Conservation (phyloP, 2,329 filamentous ascomycete species). For the Alternaria panax region DNA sequence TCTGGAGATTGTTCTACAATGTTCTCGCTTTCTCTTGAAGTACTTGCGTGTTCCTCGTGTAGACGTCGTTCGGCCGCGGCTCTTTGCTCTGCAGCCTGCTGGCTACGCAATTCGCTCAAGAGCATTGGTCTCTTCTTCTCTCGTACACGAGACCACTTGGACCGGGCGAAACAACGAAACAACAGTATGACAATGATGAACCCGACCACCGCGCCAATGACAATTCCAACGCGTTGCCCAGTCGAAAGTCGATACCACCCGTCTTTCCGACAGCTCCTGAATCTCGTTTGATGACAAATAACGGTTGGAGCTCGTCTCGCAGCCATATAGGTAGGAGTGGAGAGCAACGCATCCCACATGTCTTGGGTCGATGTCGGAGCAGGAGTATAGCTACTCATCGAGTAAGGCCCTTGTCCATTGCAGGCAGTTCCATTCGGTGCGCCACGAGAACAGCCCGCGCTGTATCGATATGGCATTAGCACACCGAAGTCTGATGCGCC, state of each 20-base stretch:
- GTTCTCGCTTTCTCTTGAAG: background rate
- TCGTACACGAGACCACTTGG: background rate
- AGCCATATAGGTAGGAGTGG: background rate
- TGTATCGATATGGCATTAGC: background rate
- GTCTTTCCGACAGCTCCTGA: background rate
- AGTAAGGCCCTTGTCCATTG: background rate
- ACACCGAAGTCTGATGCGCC: background rate
- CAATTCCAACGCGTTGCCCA: background rate
- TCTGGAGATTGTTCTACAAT: background rate
- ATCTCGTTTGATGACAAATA: background rate
- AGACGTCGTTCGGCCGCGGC: background rate
- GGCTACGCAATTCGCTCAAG: background rate
- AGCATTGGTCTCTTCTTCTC: background rate
- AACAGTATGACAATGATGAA: background rate
- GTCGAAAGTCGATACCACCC: conserved; percentile 1
- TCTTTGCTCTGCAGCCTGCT: background rate
- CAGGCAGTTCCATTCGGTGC: background rate
- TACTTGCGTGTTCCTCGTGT: background rate
- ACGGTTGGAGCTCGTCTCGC: background rate
- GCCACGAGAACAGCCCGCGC: background rate
- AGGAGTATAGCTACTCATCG: background rate
- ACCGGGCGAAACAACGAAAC: background rate
- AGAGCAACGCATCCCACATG: background rate
- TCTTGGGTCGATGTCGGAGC: background rate
- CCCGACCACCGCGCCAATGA: background rate